These are phyloP conservation scores for Entomophthora muscae DNA, from an alignment of 371 early-diverging fungal genomes.

Conservation along the genomic window DNA sequence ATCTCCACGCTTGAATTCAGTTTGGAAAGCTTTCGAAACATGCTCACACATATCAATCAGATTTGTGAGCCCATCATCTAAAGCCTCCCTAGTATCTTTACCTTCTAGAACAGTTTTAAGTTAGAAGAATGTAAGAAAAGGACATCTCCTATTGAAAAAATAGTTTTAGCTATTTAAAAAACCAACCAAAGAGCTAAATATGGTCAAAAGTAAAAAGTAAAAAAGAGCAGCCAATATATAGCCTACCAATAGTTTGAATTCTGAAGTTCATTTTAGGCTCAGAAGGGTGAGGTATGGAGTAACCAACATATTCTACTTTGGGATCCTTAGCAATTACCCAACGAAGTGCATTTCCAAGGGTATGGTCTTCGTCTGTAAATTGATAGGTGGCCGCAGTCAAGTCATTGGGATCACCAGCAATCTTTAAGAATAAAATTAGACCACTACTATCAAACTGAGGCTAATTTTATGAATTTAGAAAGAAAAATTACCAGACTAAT, in stretches of 20 bases:
- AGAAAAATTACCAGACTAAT: neutral
- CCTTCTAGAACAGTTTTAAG: conserved; percentile 21
- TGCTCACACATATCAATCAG: conserved; percentile 49
- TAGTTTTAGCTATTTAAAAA: neutral
- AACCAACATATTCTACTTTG: conserved; percentile 91
- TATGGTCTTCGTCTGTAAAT: conserved; percentile 89
- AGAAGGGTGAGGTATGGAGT: conserved; percentile 99
- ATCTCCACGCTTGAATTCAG: conserved; percentile 26
- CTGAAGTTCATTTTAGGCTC: conserved; percentile 86
- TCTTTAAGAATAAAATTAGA: neutral
- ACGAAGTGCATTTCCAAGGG: conserved; percentile 84
- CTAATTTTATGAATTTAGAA: neutral
- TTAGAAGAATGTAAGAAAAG: conserved; percentile 1
- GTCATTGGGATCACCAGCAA: conserved; percentile 20
- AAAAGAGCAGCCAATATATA: neutral
- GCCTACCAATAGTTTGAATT: conserved; percentile 59
- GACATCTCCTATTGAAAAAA: neutral
- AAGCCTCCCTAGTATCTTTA: conserved; percentile 65
- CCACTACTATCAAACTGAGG: neutral
- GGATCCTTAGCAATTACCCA: conserved; percentile 87
- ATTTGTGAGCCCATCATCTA: conserved; percentile 72
- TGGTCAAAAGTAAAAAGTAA: neutral
- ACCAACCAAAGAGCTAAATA: neutral
- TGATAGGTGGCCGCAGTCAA: conserved; percentile 65
- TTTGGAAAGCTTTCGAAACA: conserved; percentile 35